These are phyloP conservation scores for Mrakia gelida DNA, from an alignment of 768 basidiomycete species.

Conservation along the genomic window DNA sequence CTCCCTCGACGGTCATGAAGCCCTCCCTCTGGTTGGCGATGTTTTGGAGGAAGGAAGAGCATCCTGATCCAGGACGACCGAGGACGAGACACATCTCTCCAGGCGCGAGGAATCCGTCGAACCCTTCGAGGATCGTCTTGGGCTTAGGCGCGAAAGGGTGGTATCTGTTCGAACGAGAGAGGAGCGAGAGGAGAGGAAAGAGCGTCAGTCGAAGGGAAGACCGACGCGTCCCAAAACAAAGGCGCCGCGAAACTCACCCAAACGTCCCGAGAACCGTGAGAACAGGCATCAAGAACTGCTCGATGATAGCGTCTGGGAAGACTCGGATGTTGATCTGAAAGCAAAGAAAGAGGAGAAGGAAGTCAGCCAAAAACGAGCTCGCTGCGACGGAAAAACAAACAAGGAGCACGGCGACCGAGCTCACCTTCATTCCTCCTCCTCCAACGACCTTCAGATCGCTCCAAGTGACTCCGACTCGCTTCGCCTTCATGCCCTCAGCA, in stretches of 20 bases:
- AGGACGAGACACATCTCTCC: conserved; percentile 64
- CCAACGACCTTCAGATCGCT: conserved; percentile 44
- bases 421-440: not conserved
- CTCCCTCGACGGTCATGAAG: conserved; percentile 63
- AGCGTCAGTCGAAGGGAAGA: too few relatives aligned
- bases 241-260: conserved; percentile 34
- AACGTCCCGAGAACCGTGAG: conserved; percentile 55
- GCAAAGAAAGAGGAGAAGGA: not conserved
- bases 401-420: too few relatives aligned
- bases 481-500: not conserved
- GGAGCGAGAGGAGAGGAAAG: not conserved
- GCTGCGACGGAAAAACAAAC: too few relatives aligned
- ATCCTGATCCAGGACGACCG: conserved; percentile 63
- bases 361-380: too few relatives aligned
- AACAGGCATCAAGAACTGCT: conserved; percentile 52
- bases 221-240: not conserved
- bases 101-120: conserved; percentile 57
- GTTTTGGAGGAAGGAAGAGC: conserved; percentile 74
- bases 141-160: conserved; percentile 56
- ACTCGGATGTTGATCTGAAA: conserved; percentile 41
- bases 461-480: conserved; percentile 42
- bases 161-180: conserved; percentile 27
- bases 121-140: conserved; percentile 53
- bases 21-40: conserved; percentile 70
- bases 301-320: conserved; percentile 47